Percentiles rank a stretch among this genome's conserved stretches.
Conservation (phyloP, 805 yeast genomes). For the Candida ficus region DNA sequence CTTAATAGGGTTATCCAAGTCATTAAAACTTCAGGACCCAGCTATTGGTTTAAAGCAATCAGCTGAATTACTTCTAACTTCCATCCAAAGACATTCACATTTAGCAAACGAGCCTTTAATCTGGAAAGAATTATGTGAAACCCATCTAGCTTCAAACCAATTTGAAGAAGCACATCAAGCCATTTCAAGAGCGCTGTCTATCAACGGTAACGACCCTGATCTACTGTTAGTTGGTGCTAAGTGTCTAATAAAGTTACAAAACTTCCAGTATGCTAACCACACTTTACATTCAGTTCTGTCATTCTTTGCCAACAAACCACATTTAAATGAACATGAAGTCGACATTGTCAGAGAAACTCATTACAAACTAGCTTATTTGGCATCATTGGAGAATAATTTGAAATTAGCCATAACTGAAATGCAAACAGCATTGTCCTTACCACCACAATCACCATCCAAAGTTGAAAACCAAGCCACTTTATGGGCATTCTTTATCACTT, state of each 20-base stretch:
- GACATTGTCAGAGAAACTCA: constrained; percentile 48
- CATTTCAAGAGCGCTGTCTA: constrained; percentile 37
- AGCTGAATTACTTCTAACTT: constrained; percentile 15
- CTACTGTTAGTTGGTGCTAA: constrained; percentile 47
- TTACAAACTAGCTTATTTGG: constrained; percentile 52
- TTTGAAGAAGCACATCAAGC: constrained; percentile 49
- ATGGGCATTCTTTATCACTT: constrained; percentile 50
- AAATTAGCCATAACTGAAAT: constrained; percentile 47
- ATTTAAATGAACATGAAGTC: constrained; percentile 30
- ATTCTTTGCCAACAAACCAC: constrained; percentile 26
- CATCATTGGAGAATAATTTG: constrained; percentile 44
- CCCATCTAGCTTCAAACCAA: constrained; percentile 42
- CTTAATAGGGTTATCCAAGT: constrained; percentile 12
- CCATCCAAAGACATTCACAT: constrained; percentile 28
- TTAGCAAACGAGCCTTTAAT: constrained; percentile 35
- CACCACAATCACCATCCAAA: constrained; percentile 41
- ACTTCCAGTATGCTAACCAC: constrained; percentile 41
- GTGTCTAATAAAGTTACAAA: constrained; percentile 38
- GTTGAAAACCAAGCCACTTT: constrained; percentile 42
- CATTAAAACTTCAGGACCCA: constrained; percentile 15
- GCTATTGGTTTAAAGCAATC: constrained; percentile 14
- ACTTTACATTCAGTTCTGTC: constrained; percentile 41
- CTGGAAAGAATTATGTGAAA: constrained; percentile 47
- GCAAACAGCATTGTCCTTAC: constrained; percentile 43
- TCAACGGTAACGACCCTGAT: constrained; percentile 37